Evolutionary conservation across 2,329 filamentous ascomycete species (phyloP), one percentile per base, ranked within the genome.

Genomic region (Talaromyces amestolkiae): DNA sequence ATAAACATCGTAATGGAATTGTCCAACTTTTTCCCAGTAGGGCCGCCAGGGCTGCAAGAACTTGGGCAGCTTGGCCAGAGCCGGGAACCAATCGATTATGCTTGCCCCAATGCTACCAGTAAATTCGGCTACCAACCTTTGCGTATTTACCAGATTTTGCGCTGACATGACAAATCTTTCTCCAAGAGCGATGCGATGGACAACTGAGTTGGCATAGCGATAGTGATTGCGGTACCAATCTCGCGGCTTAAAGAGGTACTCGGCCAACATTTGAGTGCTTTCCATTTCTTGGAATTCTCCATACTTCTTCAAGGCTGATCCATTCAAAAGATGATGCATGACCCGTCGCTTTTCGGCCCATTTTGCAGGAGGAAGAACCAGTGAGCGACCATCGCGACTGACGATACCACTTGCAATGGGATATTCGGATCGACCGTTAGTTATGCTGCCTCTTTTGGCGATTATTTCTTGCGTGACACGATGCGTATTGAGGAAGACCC

Each of bases 401-500:
- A 81, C 73, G 11, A 81, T 67, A 1, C 69, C 75, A 61, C 77
- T 75, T 4, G 78, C 72, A 45, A 81, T 69, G 8, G 78, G 78
- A 63, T 75, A 71, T 19, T 69, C 68, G 0, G 72, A 70, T 3
- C 77, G 70, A 27, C 72, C 75, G 59, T 78, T 76, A 2, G 78
- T 80, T 6, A 74, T 61, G 19, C 63, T 71, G 15, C 74, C 75
- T 6, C 74, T 71, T 61, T 78, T 78, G 49, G 73, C 75, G 39
- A 81, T 79, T 41, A 81, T 73, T 51, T 79, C 77, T 1, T 70
- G 70, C 27, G 79, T 75, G 2, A 80, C 78, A 7, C 80, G 77
- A 31, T 73, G 68, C 15, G 68, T 75, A 68, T 83, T 83, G 6
- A 83, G 74, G 17, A 82, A 70, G 19, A 83, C 71, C 77, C 77